Conservation (phyloP, 75 land plant genomes). For the Selaginella moellendorffii region DNA sequence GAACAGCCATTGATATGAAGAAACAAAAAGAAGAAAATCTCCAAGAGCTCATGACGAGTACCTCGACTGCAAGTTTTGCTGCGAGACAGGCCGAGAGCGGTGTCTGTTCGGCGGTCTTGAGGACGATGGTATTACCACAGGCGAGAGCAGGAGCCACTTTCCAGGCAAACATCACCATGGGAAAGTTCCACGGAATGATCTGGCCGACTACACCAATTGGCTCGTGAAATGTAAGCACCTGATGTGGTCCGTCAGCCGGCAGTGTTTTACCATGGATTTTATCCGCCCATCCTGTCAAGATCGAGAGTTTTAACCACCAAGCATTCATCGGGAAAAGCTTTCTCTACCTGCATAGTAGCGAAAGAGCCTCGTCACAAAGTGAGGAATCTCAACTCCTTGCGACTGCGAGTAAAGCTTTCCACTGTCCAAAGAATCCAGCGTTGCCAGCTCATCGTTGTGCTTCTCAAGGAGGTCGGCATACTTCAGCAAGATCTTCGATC, state of each 20-base stretch:
- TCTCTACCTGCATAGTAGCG: slow-evolving; percentile 80
- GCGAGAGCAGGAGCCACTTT: slow-evolving; percentile 52
- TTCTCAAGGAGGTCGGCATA: slow-evolving; percentile 75
- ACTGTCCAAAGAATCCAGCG: slow-evolving; percentile 72
- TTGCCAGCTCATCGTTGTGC: slow-evolving; percentile 65
- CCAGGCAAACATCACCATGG: slow-evolving; percentile 73
- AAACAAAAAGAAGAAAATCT: neutral
- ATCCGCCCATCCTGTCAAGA: slow-evolving; percentile 83
- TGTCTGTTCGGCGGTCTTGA: slow-evolving; percentile 49
- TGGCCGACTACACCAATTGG: slow-evolving; percentile 94
- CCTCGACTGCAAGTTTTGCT: slow-evolving; percentile 35
- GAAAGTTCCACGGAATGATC: slow-evolving; percentile 97
- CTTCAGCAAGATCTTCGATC: slow-evolving; percentile 32
- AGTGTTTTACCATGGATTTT: slow-evolving; percentile 73
- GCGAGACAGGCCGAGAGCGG: slow-evolving; percentile 31
- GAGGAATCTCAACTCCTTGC: slow-evolving; percentile 41
- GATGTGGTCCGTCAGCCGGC: slow-evolving; percentile 53
- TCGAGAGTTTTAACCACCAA: no score
- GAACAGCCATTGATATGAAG: neutral
- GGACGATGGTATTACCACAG: slow-evolving; percentile 32
- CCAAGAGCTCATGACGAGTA: no score
- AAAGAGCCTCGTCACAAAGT: slow-evolving; percentile 30
- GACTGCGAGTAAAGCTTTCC: slow-evolving; percentile 82
- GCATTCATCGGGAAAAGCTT: no score
- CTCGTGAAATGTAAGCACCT: slow-evolving; percentile 58